Conservation (phyloP, 2,329 filamentous ascomycete species). For the Aspergillus costaricaensis region DNA sequence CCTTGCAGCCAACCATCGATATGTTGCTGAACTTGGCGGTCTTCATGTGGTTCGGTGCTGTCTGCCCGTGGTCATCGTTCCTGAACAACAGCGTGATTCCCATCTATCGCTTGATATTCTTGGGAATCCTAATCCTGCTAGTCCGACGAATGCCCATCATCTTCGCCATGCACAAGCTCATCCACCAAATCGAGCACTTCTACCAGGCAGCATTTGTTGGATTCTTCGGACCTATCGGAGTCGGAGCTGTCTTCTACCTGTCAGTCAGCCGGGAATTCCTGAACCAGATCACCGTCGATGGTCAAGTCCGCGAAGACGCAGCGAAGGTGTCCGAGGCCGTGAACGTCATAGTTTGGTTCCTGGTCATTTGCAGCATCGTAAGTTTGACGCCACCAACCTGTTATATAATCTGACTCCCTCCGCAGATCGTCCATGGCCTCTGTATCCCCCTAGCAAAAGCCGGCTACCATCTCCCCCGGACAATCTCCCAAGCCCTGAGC, state of each 20-base stretch:
- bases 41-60: slow-evolving; percentile 88
- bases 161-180: slow-evolving; percentile 69
- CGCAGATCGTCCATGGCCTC: slow-evolving; percentile 73
- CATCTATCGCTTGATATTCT: slow-evolving; percentile 68
- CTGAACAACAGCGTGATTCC: slow-evolving; percentile 68
- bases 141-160: slow-evolving; percentile 77
- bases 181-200: slow-evolving; percentile 74
- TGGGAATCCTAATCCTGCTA: slow-evolving; percentile 76
- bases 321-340: slow-evolving; percentile 65
- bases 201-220: slow-evolving; percentile 82
- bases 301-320: slow-evolving; percentile 65
- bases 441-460: slow-evolving; percentile 69
- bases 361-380: slow-evolving; percentile 79
- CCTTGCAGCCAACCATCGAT: slow-evolving; percentile 89
- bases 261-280: slow-evolving; percentile 80
- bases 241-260: slow-evolving; percentile 87
- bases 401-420: not conserved
- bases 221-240: slow-evolving; percentile 91
- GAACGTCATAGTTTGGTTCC: slow-evolving; percentile 79
- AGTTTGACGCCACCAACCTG: not conserved
- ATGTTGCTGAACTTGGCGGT: slow-evolving; percentile 89
- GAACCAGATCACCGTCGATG: slow-evolving; percentile 57
- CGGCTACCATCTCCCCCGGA: slow-evolving; percentile 49
- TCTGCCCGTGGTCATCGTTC: slow-evolving; percentile 79
- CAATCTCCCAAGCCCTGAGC: slow-evolving; percentile 49